Evolutionary conservation across 2,329 filamentous ascomycete genomes (phyloP), one percentile per base, ranked within the genome.

Genomic region (Penicillium thymicola): DNA sequence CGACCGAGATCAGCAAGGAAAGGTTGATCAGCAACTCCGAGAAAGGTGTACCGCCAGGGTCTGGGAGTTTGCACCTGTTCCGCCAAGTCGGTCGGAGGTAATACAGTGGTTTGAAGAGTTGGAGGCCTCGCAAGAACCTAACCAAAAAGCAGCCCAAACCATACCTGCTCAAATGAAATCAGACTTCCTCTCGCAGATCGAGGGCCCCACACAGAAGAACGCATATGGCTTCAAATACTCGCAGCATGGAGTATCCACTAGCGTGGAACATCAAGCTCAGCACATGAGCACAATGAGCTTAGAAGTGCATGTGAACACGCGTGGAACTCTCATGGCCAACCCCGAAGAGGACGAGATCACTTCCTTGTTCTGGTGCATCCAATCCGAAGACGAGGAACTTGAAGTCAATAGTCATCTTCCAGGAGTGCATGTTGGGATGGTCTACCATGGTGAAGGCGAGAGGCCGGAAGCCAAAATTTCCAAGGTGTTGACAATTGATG

Each of bases 211-310:
- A 0, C 92, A 93, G 51, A 89, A 83, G 69, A 89, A 90, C 66
- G 87, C 85, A 59, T 82, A 93, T 69, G 90, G 89, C 0, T 93
- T 92, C 78, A 94, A 92, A 70, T 96, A 89, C 71, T 91, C 89
- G 0, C 91, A 92, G 64, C 89, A 87, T 68, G 81, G 83, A 59
- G 85, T 86, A 63, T 87, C 87, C 1, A 89, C 87, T 0, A 91
- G 86, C 63, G 86, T 95, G 18, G 85, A 90, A 67, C 89, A 93
- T 63, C 90, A 95, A 71, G 86, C 85, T 3, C 89, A 94, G 65
- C 96, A 96, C 71, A 97, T 99, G 94, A 96, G 90, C 64, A 91
- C 89, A 18, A 92, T 99, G 90, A 95, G 92, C 63, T 75, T 99
- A 7, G 94, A 99, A 70, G 77, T 97, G 5, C 93, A 99, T 70